phyloP scores from a whole-genome alignment of 2,329 filamentous ascomycete species.

The Fusarium keratoplasticum region DNA sequence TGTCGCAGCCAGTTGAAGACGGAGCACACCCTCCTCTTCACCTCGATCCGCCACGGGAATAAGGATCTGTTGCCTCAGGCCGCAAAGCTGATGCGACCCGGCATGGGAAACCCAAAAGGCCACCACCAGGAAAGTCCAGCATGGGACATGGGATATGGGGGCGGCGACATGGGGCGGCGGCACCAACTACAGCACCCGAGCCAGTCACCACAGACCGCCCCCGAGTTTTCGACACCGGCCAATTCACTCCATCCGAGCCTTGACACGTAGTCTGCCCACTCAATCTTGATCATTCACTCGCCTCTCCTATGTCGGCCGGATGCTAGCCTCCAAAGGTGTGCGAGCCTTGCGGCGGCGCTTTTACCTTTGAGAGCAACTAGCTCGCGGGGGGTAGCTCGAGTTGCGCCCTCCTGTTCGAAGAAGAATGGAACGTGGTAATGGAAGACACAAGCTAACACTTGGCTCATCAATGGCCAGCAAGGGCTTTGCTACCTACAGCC shows the following conservation, averaged over 20 bases:
- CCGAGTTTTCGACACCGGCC: constrained; percentile 20
- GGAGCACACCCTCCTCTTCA: constrained; percentile 28
- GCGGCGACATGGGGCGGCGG: constrained; percentile 16
- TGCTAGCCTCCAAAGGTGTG: constrained; percentile 27
- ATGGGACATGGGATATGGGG: constrained; percentile 15
- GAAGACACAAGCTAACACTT: not conserved
- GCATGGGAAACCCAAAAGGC: constrained; percentile 44
- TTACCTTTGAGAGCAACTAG: constrained; percentile 7
- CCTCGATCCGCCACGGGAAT: constrained; percentile 39
- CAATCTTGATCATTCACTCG: constrained; percentile 12
- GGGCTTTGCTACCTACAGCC: not conserved
- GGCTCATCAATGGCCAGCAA: constrained; percentile 5
- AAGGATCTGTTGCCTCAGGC: constrained; percentile 37
- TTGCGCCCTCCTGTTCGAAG: constrained; percentile 11
- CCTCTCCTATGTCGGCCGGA: constrained; percentile 32
- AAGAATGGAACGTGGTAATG: constrained; percentile 10
- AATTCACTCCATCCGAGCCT: constrained; percentile 27
- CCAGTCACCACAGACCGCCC: constrained; percentile 38
- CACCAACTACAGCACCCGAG: constrained; percentile 19
- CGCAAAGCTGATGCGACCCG: constrained; percentile 36
- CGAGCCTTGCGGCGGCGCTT: constrained; percentile 16
- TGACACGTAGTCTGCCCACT: constrained; percentile 36
- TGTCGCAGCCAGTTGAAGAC: constrained; percentile 38
- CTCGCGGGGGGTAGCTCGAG: not conserved
- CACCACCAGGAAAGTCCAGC: constrained; percentile 22